These are phyloP conservation scores for Chlorella sorokiniana DNA, from an alignment of 139 green algal genomes.

Conservation along the genomic window DNA sequence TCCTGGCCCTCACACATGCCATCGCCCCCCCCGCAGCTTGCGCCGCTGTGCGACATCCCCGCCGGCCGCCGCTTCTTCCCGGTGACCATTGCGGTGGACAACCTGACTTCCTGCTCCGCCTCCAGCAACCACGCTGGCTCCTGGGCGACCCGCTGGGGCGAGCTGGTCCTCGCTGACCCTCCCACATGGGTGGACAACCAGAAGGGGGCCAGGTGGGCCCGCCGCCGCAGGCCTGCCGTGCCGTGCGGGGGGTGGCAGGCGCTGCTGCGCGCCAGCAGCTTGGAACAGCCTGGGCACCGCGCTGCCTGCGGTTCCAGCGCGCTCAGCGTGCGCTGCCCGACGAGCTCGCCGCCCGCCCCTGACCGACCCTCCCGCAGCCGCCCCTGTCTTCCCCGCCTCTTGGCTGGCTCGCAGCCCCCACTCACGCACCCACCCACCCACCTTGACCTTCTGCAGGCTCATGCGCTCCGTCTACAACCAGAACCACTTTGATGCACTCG, in stretches of 20 bases:
- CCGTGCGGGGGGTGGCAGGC: too few relatives aligned
- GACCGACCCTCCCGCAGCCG: too few relatives aligned
- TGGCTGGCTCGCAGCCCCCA: neutral
- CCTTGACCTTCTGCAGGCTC: neutral
- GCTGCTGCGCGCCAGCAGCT: too few relatives aligned
- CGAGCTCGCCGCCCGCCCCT: too few relatives aligned
- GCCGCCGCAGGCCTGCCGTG: neutral
- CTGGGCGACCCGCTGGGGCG: neutral
- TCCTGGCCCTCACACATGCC: neutral
- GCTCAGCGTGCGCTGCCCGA: too few relatives aligned
- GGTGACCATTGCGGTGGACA: slow-evolving; percentile 1
- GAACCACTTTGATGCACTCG: neutral
- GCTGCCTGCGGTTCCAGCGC: too few relatives aligned
- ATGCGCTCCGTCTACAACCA: slow-evolving; percentile 3
- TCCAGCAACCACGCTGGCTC: neutral
- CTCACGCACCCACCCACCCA: neutral
- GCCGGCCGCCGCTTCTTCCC: neutral
- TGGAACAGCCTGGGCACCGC: too few relatives aligned
- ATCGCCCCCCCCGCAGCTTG: neutral
- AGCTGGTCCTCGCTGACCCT: neutral
- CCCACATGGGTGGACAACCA: slow-evolving; percentile 20
- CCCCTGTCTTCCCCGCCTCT: neutral
- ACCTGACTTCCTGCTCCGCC: neutral
- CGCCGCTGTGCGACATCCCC: neutral
- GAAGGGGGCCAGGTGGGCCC: slow-evolving; percentile 6